Percentiles rank a stretch among this genome's conserved stretches.
These are phyloP conservation scores for Lentinula novae-zelandiae DNA, from an alignment of 1,284 basidiomycete genomes.

Conservation along the genomic window DNA sequence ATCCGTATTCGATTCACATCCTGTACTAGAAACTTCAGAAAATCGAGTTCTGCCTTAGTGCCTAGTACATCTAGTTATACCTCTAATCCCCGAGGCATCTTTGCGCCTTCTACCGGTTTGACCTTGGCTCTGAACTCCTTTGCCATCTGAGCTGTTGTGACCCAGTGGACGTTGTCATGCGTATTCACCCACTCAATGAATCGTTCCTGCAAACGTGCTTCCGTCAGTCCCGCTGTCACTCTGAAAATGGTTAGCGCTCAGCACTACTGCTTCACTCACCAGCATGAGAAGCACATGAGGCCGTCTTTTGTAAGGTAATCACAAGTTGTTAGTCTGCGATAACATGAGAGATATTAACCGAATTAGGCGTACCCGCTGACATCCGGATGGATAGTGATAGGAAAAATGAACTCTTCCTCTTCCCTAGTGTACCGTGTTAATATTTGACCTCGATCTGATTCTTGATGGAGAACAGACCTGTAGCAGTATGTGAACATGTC, in stretches of 20 bases:
- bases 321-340: constrained; percentile 32
- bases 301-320: constrained; percentile 30
- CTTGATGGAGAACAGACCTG: constrained; percentile 28
- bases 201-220: constrained; percentile 45
- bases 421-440: constrained; percentile 36
- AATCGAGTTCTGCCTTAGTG: background rate
- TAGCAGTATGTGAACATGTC: constrained; percentile 72
- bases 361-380: constrained; percentile 56
- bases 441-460: background rate
- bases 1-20: too few species aligned
- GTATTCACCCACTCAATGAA: constrained; percentile 80
- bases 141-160: constrained; percentile 67
- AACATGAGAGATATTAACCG: constrained; percentile 36
- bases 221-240: background rate
- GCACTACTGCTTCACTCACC: constrained; percentile 28
- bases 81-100: constrained; percentile 39
- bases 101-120: constrained; percentile 29
- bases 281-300: constrained; percentile 75
- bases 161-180: constrained; percentile 71
- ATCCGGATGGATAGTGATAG: constrained; percentile 77
- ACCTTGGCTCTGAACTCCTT: constrained; percentile 45
- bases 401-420: constrained; percentile 71
- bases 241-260: too few species aligned
- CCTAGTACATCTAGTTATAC: background rate
- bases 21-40: too few species aligned